These are phyloP conservation scores for Ophiocordyceps sinensis DNA, from an alignment of 2,329 filamentous ascomycete genomes.

Conservation along the genomic window DNA sequence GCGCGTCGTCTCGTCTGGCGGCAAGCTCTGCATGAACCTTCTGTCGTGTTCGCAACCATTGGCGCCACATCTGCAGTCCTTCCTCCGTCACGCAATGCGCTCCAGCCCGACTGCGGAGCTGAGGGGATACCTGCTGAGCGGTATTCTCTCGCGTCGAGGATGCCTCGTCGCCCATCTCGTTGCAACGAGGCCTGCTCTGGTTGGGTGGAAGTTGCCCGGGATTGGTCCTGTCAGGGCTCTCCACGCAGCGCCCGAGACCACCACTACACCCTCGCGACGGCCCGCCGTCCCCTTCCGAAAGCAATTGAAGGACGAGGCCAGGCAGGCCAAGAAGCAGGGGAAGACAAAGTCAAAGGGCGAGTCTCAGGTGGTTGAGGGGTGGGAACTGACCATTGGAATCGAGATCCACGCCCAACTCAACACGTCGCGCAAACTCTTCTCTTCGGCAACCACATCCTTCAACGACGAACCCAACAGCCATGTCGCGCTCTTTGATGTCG, in stretches of 20 bases:
- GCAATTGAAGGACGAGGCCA: constrained; percentile 56
- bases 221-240: constrained; percentile 11
- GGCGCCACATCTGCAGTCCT: background rate
- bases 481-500: constrained; percentile 76
- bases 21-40: constrained; percentile 3
- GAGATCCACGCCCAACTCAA: constrained; percentile 97
- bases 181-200: constrained; percentile 5
- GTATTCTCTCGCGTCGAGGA: constrained; percentile 25
- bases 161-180: constrained; percentile 19
- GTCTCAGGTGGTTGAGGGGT: constrained; percentile 45
- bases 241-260: constrained; percentile 15
- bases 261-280: constrained; percentile 5
- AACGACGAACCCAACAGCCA: constrained; percentile 68
- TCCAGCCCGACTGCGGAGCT: constrained; percentile 28
- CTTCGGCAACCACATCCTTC: constrained; percentile 48
- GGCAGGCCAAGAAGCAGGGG: constrained; percentile 53
- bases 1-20: too few relatives aligned
- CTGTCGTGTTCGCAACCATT: background rate
- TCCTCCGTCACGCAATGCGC: constrained; percentile 19
- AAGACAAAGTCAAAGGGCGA: constrained; percentile 30
- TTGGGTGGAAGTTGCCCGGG: constrained; percentile 4
- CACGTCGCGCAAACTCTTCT: constrained; percentile 80
- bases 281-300: constrained; percentile 46
- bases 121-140: constrained; percentile 33
- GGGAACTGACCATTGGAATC: constrained; percentile 91